These are phyloP conservation scores for Golovinomyces cichoracearum DNA, from an alignment of 2,329 filamentous ascomycete genomes.

Conservation along the genomic window DNA sequence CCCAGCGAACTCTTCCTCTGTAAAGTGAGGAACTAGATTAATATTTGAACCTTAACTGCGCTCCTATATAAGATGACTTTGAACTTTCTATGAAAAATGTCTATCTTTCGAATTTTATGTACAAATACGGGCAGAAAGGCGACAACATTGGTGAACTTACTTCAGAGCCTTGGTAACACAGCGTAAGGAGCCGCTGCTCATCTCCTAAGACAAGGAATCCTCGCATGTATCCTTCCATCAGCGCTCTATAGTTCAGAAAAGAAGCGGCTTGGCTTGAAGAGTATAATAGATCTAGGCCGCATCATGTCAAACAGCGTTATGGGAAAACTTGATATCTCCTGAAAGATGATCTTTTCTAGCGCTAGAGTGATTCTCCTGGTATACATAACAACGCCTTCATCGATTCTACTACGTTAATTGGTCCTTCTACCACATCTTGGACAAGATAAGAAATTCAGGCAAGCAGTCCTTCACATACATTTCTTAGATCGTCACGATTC, in stretches of 20 bases:
- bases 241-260: neutral
- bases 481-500: neutral
- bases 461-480: neutral
- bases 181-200: neutral
- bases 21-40: neutral
- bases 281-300: neutral
- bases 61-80: neutral
- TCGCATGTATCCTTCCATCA: neutral
- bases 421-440: neutral
- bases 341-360: neutral
- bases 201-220: neutral
- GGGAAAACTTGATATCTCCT: neutral
- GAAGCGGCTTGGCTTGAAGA: neutral
- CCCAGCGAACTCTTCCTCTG: neutral
- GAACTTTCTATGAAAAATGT: neutral
- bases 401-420: neutral
- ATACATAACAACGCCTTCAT: neutral
- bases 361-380: neutral
- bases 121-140: neutral
- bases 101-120: neutral
- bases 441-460: neutral
- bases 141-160: neutral
- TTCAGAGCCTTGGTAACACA: neutral
- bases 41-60: neutral
- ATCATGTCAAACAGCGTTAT: neutral